Percentiles rank a stretch among this genome's conserved stretches.
These are phyloP conservation scores for Trichoderma guizhouense DNA, from an alignment of 2,329 filamentous ascomycete genomes.

Conservation along the genomic window DNA sequence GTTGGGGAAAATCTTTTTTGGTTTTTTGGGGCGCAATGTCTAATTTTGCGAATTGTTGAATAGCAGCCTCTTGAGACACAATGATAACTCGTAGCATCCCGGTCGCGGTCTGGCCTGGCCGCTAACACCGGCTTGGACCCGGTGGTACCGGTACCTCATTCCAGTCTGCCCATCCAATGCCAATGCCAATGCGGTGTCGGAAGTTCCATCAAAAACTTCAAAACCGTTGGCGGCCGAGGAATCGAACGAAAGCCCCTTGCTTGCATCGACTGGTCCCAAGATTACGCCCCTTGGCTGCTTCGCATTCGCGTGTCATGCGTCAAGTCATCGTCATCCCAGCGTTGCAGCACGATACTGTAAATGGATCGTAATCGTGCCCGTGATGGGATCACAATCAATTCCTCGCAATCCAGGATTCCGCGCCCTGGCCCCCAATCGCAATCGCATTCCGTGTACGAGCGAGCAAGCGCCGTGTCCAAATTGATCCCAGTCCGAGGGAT, in stretches of 20 bases:
- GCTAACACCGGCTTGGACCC: constrained; percentile 1
- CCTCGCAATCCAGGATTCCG: not conserved
- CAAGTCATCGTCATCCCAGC: not conserved
- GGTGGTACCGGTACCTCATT: constrained; percentile 19
- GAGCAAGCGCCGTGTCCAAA: not conserved
- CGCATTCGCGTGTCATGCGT: not conserved
- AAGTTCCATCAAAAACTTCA: not conserved
- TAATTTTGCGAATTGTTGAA: constrained; percentile 22
- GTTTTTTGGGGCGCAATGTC: constrained; percentile 14
- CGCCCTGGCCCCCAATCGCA: not conserved
- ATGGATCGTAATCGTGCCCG: not conserved
- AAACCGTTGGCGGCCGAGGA: not conserved
- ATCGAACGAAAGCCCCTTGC: not conserved
- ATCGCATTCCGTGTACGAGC: not conserved
- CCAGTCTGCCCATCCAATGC: constrained; percentile 1
- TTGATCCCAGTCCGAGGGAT: not conserved
- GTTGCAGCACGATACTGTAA: not conserved
- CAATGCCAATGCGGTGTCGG: not conserved
- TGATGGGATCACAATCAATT: not conserved
- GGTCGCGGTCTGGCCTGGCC: constrained; percentile 13
- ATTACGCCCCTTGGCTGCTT: not conserved
- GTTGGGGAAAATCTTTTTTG: constrained; percentile 21
- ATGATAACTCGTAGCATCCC: constrained; percentile 7
- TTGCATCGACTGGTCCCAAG: not conserved
- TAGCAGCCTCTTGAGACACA: constrained; percentile 13